These are phyloP conservation scores for Camptophora hylomeconis DNA, from an alignment of 2,329 filamentous ascomycete genomes.

Conservation along the genomic window DNA sequence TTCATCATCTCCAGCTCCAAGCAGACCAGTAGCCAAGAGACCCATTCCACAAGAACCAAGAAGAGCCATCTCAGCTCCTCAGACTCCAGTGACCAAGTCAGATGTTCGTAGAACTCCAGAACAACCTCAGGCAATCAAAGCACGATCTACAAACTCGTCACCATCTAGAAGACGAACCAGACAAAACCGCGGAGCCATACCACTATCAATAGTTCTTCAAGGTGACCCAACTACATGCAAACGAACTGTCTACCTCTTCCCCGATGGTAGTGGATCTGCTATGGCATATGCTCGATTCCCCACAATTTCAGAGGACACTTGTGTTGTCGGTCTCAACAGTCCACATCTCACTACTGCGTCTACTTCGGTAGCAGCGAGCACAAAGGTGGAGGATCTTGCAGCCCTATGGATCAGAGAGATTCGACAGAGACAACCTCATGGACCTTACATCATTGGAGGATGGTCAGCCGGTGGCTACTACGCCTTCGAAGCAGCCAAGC, in stretches of 20 bases:
- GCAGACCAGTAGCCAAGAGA: not conserved
- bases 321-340: slow-evolving; percentile 14
- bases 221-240: slow-evolving; percentile 26
- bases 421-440: slow-evolving; percentile 33
- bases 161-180: not conserved
- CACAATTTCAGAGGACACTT: slow-evolving; percentile 23
- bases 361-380: slow-evolving; percentile 24
- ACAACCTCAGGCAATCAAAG: slow-evolving; percentile 1
- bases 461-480: slow-evolving; percentile 70
- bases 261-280: slow-evolving; percentile 30
- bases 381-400: slow-evolving; percentile 19
- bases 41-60: not conserved
- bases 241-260: slow-evolving; percentile 26
- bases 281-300: too few species aligned
- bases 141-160: slow-evolving; percentile 4
- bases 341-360: slow-evolving; percentile 26
- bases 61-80: slow-evolving; percentile 27
- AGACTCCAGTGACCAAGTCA: not conserved
- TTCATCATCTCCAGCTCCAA: too few species aligned
- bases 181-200: not conserved
- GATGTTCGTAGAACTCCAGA: not conserved
- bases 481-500: slow-evolving; percentile 53
- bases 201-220: slow-evolving; percentile 20
- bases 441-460: slow-evolving; percentile 54
- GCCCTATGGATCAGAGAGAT: slow-evolving; percentile 31